Conservation (phyloP, 2,329 filamentous ascomycete species). For the Colletotrichum spaethianum region DNA sequence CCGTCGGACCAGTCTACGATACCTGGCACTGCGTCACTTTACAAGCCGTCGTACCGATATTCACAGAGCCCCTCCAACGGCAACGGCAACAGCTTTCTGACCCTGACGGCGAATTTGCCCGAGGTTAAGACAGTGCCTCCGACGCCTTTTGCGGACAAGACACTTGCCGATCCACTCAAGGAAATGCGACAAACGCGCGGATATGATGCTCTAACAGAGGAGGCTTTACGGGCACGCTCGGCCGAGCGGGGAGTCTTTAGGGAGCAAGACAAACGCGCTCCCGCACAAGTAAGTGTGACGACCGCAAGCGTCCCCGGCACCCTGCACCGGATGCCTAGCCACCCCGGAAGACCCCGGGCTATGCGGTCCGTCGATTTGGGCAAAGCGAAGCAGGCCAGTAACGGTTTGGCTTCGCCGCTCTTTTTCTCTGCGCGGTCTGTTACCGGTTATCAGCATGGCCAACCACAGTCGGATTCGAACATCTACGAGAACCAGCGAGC, state of each 20-base stretch:
- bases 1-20: constrained; percentile 37
- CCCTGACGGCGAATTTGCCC: constrained; percentile 52
- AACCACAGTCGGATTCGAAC: constrained; percentile 62
- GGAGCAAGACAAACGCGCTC: constrained; percentile 74
- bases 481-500: constrained; percentile 56
- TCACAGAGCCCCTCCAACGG: constrained; percentile 59
- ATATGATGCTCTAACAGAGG: constrained; percentile 56
- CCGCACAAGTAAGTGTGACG: constrained; percentile 75
- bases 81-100: constrained; percentile 60
- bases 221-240: constrained; percentile 70
- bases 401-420: constrained; percentile 53
- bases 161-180: constrained; percentile 58
- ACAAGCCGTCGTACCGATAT: constrained; percentile 55
- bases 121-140: constrained; percentile 45
- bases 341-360: constrained; percentile 55
- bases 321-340: constrained; percentile 57
- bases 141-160: constrained; percentile 55
- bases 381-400: constrained; percentile 47
- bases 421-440: constrained; percentile 57
- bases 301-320: constrained; percentile 74
- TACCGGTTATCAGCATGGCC: constrained; percentile 58
- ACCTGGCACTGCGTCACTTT: constrained; percentile 38
- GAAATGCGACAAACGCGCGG: constrained; percentile 60
- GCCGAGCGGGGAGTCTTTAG: constrained; percentile 74
- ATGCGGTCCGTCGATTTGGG: constrained; percentile 61